Base-by-base conservation (phyloP, 176 grass and related monocot species). In the Hyparrhenia diplandra region DNA sequence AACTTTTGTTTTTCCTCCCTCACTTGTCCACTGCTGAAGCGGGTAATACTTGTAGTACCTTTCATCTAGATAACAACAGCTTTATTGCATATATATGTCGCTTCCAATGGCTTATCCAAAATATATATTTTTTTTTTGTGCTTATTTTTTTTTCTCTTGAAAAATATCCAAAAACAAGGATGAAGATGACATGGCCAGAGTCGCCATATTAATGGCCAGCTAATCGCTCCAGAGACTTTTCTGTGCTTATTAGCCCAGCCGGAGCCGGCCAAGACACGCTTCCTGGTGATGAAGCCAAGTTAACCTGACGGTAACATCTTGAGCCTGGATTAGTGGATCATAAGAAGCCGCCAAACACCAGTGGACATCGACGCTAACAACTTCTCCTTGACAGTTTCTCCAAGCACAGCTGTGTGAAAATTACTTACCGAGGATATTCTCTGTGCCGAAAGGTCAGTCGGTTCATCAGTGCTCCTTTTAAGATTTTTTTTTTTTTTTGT, bases 181-280 rank as follows among this genome's bases (percentile, higher is more conserved):
- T 52, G 32, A 27, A 37, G 39, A 29, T 14, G 27, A 46, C n/a
- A n/a, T 63, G 42, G 27, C 66, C 32, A 52, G 5, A 36, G 5
- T 32, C 31, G 31, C 31, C 31, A 32, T 42, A 31, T 34, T 21
- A 41, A 1, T 47, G 37, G 51, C 39, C 52, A 85, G 39, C 65
- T 70, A 76, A 78, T 85, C 65, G 29, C 29, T 85, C 54, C 29
- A 27, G 65, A 45, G 69, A 80, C 77, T 82, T 76, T 63, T 78
- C 62, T 54, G 64, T 62, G 31, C 31, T n/a, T n/a, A n/a, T 32
- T 32, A 32, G 69, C n/a, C n/a, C n/a, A 76, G 78, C 31, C 13
- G n/a, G 5, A 80, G 79, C 72, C 85, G 72, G 40, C 51, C 85
- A 82, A 60, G n/a, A 0, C 71, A 76, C 51, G 60, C 16, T 79